A percentile compares a stretch with the other conserved stretches of the same genome.
These are phyloP conservation scores for Chionographis japonica DNA, from an alignment of 106 monocot genomes.

Conservation along the genomic window DNA sequence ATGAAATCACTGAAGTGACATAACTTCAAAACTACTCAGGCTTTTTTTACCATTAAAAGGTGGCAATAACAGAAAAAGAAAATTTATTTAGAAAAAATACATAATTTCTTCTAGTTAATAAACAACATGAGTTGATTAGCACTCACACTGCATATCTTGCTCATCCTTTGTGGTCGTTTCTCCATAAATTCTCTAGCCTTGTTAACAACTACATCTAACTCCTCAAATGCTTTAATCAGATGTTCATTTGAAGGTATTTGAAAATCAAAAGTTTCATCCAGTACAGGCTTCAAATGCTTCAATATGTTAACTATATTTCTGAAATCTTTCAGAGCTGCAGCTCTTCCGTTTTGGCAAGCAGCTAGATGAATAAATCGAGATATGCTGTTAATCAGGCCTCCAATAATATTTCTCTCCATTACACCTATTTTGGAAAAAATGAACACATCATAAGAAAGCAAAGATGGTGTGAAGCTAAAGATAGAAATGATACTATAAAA, in stretches of 20 bases:
- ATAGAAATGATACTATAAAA: too few species aligned
- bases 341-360: slow-evolving; percentile 34
- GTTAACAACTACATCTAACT: slow-evolving; percentile 55
- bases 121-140: not conserved
- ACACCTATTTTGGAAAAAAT: slow-evolving; percentile 20
- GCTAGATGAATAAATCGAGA: slow-evolving; percentile 64
- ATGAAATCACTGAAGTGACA: too few species aligned
- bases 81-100: not conserved
- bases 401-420: slow-evolving; percentile 32
- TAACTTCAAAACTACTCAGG: too few species aligned
- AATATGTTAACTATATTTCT: slow-evolving; percentile 36
- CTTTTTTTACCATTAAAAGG: not conserved
- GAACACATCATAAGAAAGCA: not conserved
- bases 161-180: slow-evolving; percentile 42
- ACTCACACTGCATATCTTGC: slow-evolving; percentile 69
- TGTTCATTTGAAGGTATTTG: slow-evolving; percentile 25
- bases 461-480: not conserved
- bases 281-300: slow-evolving; percentile 60
- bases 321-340: slow-evolving; percentile 34
- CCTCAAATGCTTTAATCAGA: slow-evolving; percentile 37
- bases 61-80: not conserved
- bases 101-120: not conserved
- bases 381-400: slow-evolving; percentile 60
- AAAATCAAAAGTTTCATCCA: slow-evolving; percentile 48
- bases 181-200: slow-evolving; percentile 60